Evolutionary conservation across 306 rosid species (phyloP), one percentile per base, ranked within the genome.

Genomic region (Chamaecrista fasciculata): DNA sequence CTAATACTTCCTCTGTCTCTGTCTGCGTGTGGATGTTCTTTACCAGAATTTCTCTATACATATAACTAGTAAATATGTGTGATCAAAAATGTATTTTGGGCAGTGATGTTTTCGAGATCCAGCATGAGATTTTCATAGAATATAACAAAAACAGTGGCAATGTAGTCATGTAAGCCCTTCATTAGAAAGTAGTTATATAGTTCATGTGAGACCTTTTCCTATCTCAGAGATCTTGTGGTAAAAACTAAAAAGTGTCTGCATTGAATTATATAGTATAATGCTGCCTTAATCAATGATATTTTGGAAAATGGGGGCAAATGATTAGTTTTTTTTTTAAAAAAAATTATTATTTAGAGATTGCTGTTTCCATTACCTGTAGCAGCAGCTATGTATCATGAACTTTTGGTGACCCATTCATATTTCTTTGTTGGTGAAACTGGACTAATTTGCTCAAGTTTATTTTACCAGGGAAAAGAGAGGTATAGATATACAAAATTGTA

Each of bases 101-200:
- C 46, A 21, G 36, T 40, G 40, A 53, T 65, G 72, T 28, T 63
- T 56, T 39, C 60, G 31, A 66, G 70, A 62, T 62, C 24, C 67
- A 24, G 18, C 23, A 7, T 18, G 56, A 59, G 48, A 29, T 21
- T 50, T 37, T 9, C 12, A 8, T 4, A 43, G 48, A 42, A 23
- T 14, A 15, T n/a, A n/a, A 42, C 52, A 50, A 28, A 24, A 11
- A 39, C 69, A 69, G 39, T 28, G 33, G 4, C 15, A 6, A 6
- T 8, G 0, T 21, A 49, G 28, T 50, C 31, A 20, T 57, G 55
- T 0, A 57, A 39, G 39, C 20, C 15, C 47, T 49, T 29, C 46
- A 29, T 21, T n/a, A 63, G 49, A 43, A 40, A 42, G 37, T 23
- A 63, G 23, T 15, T 60, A 60, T 63, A 63, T 25, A 25, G 4